Evolutionary conservation across 73 alveolate species (phyloP).

Genomic region (Strombidium stylifer): DNA sequence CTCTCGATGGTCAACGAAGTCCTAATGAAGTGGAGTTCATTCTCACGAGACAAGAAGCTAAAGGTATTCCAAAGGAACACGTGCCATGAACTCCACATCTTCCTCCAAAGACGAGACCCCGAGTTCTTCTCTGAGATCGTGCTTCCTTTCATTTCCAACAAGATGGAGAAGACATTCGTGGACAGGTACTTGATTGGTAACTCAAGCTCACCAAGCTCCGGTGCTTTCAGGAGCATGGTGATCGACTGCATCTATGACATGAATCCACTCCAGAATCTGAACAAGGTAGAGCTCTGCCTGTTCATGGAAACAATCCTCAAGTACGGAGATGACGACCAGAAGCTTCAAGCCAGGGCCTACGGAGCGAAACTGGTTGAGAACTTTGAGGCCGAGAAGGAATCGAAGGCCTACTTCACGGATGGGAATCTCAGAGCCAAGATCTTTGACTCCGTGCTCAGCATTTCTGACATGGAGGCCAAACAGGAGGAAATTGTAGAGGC

Average conservation of each 20-base stretch:
- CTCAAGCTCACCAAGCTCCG: slow-evolving; percentile 12
- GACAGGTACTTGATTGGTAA: slow-evolving; percentile 53
- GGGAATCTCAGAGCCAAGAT: too few relatives aligned
- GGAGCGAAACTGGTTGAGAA: too few relatives aligned
- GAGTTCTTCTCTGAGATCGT: slow-evolving; percentile 64
- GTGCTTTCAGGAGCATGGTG: not conserved
- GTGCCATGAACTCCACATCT: slow-evolving; percentile 77
- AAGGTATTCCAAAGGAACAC: slow-evolving; percentile 52
- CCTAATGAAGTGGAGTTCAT: slow-evolving; percentile 56
- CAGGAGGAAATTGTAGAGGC: too few relatives aligned
- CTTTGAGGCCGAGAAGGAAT: too few relatives aligned
- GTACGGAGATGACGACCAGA: not conserved
- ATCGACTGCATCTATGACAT: not conserved
- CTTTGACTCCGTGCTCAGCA: too few relatives aligned
- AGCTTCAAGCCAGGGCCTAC: slow-evolving; percentile 49
- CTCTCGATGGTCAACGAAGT: slow-evolving; percentile 46
- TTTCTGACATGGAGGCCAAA: too few relatives aligned
- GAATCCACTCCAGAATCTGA: slow-evolving; percentile 60
- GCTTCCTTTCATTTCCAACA: slow-evolving; percentile 53
- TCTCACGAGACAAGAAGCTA: slow-evolving; percentile 56
- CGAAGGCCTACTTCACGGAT: too few relatives aligned
- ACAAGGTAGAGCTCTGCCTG: not conserved
- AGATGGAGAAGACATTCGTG: slow-evolving; percentile 75
- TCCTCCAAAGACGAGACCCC: slow-evolving; percentile 68
- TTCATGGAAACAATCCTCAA: slow-evolving; percentile 11